Conservation (phyloP, 352 stramenopile genomes). For the Phytopythium delawarense region DNA sequence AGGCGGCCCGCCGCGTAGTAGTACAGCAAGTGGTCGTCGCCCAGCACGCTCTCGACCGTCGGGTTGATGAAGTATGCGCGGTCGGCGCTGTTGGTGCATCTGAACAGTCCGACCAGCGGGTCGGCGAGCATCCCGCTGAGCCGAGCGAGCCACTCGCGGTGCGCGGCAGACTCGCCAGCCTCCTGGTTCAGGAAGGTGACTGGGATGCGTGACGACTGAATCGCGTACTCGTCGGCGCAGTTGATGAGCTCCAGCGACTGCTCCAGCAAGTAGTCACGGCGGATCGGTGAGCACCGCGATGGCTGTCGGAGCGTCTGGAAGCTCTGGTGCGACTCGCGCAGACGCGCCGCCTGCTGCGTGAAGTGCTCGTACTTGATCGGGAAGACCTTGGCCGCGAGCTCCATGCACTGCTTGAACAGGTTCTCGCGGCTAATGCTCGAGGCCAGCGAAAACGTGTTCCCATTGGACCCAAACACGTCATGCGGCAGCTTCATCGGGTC, state of each 20-base stretch:
- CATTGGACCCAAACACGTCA: constrained; percentile 15
- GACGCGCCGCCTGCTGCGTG: constrained; percentile 6
- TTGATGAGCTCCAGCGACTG: constrained; percentile 54
- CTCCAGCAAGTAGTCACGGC: constrained; percentile 39
- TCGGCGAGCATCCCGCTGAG: constrained; percentile 51
- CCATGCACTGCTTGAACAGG: constrained; percentile 17
- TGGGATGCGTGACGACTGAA: constrained; percentile 39
- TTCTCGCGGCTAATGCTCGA: constrained; percentile 10
- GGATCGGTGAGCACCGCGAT: constrained; percentile 14
- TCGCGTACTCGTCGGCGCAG: constrained; percentile 28
- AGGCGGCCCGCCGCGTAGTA: constrained; percentile 49
- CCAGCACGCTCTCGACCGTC: constrained; percentile 40
- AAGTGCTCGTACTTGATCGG: constrained; percentile 50
- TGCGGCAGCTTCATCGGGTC: constrained; percentile 23
- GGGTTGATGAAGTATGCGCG: constrained; percentile 63
- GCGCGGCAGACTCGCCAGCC: constrained; percentile 53
- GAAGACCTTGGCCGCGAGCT: constrained; percentile 27
- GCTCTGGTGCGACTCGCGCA: constrained; percentile 11
- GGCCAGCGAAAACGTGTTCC: constrained; percentile 5
- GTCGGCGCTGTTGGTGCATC: constrained; percentile 44
- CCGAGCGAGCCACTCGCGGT: constrained; percentile 81
- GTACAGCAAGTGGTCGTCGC: constrained; percentile 55
- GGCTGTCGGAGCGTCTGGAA: constrained; percentile 7
- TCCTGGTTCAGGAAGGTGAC: constrained; percentile 64
- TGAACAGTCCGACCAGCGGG: constrained; percentile 46